Conservation (phyloP, 225 moss, liverwort and hornwort species). For the Climacium dendroides region DNA sequence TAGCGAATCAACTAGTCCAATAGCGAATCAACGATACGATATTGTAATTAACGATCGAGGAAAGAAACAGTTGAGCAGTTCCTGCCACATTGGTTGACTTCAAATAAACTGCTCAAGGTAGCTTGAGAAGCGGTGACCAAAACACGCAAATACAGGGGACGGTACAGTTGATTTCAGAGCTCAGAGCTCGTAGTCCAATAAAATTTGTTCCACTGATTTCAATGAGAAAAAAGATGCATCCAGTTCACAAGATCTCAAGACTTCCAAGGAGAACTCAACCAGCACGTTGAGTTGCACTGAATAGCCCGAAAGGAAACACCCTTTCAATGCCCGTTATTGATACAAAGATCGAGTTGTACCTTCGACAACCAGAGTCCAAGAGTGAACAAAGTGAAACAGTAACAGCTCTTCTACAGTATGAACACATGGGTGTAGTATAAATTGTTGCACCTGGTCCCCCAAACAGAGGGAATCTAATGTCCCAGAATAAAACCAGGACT, state of each 20-base stretch:
- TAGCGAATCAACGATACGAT: background rate
- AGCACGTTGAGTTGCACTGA: background rate
- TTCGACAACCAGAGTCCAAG: conserved; percentile 9
- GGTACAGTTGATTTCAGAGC: background rate
- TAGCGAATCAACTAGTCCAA: background rate
- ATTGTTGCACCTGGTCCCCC: background rate
- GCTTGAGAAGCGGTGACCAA: background rate
- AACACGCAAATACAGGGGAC: background rate
- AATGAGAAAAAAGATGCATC: background rate
- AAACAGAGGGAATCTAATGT: background rate
- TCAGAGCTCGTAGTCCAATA: background rate
- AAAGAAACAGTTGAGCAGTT: background rate
- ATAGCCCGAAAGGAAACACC: background rate
- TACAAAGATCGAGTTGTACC: conserved; percentile 17
- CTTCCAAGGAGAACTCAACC: background rate
- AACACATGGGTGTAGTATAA: background rate
- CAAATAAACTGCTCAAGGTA: background rate
- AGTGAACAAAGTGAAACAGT: background rate
- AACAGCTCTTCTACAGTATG: conserved; percentile 33
- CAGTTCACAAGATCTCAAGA: background rate
- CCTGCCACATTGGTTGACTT: background rate
- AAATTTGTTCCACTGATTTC: background rate
- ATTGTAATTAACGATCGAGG: background rate
- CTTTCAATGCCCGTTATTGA: background rate
- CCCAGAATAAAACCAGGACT: background rate